Evolutionary conservation across 768 basidiomycete genomes (phyloP), one percentile per base, ranked within the genome.

Genomic region (Suillus lakei): DNA sequence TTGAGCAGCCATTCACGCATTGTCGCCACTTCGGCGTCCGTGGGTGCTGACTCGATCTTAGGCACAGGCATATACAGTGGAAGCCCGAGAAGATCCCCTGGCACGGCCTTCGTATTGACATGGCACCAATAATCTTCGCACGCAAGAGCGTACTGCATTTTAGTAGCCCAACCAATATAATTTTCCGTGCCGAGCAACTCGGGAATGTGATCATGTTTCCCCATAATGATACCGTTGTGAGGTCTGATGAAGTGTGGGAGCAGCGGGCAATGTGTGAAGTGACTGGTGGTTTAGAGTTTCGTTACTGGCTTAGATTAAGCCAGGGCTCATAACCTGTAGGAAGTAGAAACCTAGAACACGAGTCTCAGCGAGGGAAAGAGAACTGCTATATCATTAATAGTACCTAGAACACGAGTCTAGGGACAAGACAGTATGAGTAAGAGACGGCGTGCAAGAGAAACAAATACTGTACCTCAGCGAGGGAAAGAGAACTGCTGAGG

Each of bases 201-300:
- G 4, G 50, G 54, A 23, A 70, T 70, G 10, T 70, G 64, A 13
- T 69, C 55, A 5, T 46, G 56, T 65, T 69, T 69, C 3, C 30
- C 58, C 30, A 61, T 67, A 28, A 32, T n/a, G 4, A 46, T n/a
- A n/a, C n/a, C 9, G 44, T 10, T 9, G 2, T n/a, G 44, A 4
- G 12, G n/a, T 10, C 4, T 0, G 4, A 46, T n/a, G 4, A n/a
- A n/a, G n/a, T 44, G 4, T n/a, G 43, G 5, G 44, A n/a, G 44
- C 3, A n/a, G 44, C n/a, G 4, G 44, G 44, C 44, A n/a, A 4
- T 8, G 4, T 0, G 4, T 10, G 44, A 46, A n/a, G n/a, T n/a
- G n/a, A n/a, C n/a, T n/a, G n/a, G 44, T 9, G 44, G n/a, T n/a
- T n/a, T 46, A 1, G n/a, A 46, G n/a, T 4, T 46, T 46, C 8